Percentiles rank a stretch among this genome's conserved stretches.
These are phyloP conservation scores for Caryopteris hybrid DNA, from an alignment of 305 asterid genomes.

Conservation along the genomic window DNA sequence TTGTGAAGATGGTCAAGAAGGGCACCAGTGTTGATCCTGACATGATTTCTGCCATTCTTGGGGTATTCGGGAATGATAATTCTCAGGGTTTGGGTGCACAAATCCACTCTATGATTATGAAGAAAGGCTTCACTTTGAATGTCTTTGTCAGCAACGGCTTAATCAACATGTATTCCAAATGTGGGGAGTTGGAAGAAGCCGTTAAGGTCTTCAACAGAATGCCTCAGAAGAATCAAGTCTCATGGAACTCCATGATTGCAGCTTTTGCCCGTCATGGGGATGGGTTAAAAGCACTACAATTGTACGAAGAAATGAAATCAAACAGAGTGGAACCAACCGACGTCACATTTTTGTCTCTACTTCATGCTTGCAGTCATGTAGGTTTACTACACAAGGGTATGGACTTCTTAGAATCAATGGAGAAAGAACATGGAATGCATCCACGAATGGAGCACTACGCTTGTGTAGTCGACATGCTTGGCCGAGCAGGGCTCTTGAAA, in stretches of 20 bases:
- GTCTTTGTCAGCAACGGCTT: slow-evolving; percentile 61
- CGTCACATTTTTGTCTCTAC: slow-evolving; percentile 76
- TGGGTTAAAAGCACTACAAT: slow-evolving; percentile 47
- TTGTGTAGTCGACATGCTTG: slow-evolving; percentile 78
- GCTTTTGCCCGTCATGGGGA: slow-evolving; percentile 92
- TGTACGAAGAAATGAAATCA: slow-evolving; percentile 56
- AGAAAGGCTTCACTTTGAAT: slow-evolving; percentile 53
- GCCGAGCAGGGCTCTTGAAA: slow-evolving; percentile 64
- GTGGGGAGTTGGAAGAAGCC: slow-evolving; percentile 64
- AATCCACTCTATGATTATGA: slow-evolving; percentile 59
- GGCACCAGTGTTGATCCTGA: slow-evolving; percentile 52
- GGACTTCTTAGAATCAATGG: slow-evolving; percentile 67
- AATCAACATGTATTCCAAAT: slow-evolving; percentile 81
- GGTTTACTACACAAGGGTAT: slow-evolving; percentile 66
- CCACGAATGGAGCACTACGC: slow-evolving; percentile 90
- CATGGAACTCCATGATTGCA: slow-evolving; percentile 92
- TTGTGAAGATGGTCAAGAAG: slow-evolving; percentile 53
- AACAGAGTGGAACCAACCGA: slow-evolving; percentile 59
- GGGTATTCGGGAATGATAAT: slow-evolving; percentile 47
- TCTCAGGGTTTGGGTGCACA: slow-evolving; percentile 70
- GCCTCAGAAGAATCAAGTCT: slow-evolving; percentile 58
- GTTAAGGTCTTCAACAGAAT: slow-evolving; percentile 38
- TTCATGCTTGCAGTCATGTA: slow-evolving; percentile 85
- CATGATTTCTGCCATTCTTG: slow-evolving; percentile 67
- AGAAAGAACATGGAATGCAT: slow-evolving; percentile 34